phyloP scores from a whole-genome alignment of 129 eudicot genomes.

The Pittosporum tobira region DNA sequence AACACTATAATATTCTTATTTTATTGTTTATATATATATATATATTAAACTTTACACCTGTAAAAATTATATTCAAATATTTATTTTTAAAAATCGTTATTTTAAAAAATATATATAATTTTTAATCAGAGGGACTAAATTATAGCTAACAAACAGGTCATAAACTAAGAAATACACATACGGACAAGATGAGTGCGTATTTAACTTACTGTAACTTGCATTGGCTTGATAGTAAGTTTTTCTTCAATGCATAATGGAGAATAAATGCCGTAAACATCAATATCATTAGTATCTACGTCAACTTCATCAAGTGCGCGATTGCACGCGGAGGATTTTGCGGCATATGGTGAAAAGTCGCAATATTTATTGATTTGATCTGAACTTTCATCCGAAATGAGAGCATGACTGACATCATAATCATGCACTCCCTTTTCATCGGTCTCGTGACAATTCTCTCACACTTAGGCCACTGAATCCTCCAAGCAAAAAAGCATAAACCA shows the following conservation, averaged over 20 bases:
- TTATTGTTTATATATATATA: too few relatives aligned
- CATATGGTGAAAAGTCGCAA: constrained; percentile 58
- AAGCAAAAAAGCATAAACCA: constrained; percentile 7
- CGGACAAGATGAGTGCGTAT: too few relatives aligned
- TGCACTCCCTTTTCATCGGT: constrained; percentile 64
- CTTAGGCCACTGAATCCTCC: constrained; percentile 1
- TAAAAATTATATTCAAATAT: too few relatives aligned
- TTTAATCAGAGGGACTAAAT: too few relatives aligned
- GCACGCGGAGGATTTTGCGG: constrained; percentile 32
- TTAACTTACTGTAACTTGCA: constrained; percentile 35
- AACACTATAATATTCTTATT: too few relatives aligned
- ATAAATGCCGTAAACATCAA: constrained; percentile 72
- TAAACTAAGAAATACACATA: too few relatives aligned
- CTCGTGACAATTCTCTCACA: constrained; percentile 28
- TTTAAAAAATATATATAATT: too few relatives aligned
- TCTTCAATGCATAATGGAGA: constrained; percentile 47
- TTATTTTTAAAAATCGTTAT: too few relatives aligned
- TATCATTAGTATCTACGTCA: neutral
- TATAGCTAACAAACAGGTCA: too few relatives aligned
- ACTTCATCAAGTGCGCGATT: constrained; percentile 23
- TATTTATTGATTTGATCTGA: constrained; percentile 24
- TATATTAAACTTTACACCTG: too few relatives aligned
- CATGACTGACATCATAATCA: constrained; percentile 67
- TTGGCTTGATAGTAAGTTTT: constrained; percentile 55
- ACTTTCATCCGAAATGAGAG: constrained; percentile 61